Evolutionary conservation across 2,329 filamentous ascomycete genomes (phyloP).

Genomic region (Hypoxylon sp.): DNA sequence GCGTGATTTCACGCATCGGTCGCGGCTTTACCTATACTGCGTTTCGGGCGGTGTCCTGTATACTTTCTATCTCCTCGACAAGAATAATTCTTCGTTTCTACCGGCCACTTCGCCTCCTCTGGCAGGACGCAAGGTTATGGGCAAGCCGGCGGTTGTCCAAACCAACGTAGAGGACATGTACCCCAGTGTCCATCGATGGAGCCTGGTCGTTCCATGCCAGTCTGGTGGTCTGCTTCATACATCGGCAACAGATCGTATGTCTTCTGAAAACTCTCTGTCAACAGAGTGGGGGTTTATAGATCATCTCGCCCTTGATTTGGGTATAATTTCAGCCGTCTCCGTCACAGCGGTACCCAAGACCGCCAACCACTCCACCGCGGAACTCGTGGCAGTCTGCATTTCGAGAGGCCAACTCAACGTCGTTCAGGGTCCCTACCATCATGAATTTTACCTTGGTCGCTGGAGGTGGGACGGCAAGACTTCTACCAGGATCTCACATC

Average conservation of each 20-base stretch:
- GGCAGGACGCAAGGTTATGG: slow-evolving; percentile 19
- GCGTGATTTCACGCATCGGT: neutral
- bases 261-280: neutral
- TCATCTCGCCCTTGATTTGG: slow-evolving; percentile 37
- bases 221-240: slow-evolving; percentile 43
- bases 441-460: neutral
- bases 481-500: slow-evolving; percentile 40
- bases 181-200: slow-evolving; percentile 13
- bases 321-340: slow-evolving; percentile 40
- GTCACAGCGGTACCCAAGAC: slow-evolving; percentile 4
- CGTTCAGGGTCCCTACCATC: slow-evolving; percentile 24
- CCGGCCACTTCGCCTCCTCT: slow-evolving; percentile 30
- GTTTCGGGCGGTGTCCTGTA: slow-evolving; percentile 37
- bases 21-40: slow-evolving; percentile 41
- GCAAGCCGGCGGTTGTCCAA: slow-evolving; percentile 36
- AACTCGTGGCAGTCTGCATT: slow-evolving; percentile 38
- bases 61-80: slow-evolving; percentile 29
- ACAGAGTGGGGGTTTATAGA: slow-evolving; percentile 24
- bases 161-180: neutral
- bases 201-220: slow-evolving; percentile 40
- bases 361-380: neutral
- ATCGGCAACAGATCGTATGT: slow-evolving; percentile 4
- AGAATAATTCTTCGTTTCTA: slow-evolving; percentile 28
- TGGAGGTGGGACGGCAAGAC: slow-evolving; percentile 29
- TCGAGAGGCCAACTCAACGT: slow-evolving; percentile 36